A percentile compares a stretch with the other conserved stretches of the same genome.
phyloP scores from a whole-genome alignment of 169 alveolate genomes.

The Eimeria sp. region DNA sequence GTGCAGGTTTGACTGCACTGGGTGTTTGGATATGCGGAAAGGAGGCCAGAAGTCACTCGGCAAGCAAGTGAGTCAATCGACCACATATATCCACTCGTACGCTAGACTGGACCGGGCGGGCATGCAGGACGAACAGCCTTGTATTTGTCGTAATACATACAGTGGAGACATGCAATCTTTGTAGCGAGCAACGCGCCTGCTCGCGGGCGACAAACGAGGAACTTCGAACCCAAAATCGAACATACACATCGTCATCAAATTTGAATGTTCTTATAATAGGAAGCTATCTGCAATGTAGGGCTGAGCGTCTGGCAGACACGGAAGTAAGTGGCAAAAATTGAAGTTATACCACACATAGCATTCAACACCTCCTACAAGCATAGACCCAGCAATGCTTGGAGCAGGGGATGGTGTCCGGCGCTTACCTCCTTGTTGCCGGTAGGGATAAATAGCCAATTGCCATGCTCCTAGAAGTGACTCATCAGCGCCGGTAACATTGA shows the following conservation, averaged over 20 bases:
- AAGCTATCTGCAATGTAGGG: not conserved
- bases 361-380: not conserved
- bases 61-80: not conserved
- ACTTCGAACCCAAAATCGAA: not conserved
- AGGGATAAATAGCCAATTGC: not conserved
- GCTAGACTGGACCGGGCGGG: not conserved
- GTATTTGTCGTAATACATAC: not conserved
- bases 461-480: not conserved
- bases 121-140: constrained; percentile 3
- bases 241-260: not conserved
- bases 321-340: not conserved
- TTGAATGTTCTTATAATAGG: not conserved
- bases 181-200: not conserved
- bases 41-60: not conserved
- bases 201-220: not conserved
- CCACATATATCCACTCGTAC: not conserved
- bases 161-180: not conserved
- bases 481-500: not conserved
- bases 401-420: not conserved
- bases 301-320: not conserved
- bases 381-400: not conserved
- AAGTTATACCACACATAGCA: not conserved
- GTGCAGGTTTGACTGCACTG: not conserved
- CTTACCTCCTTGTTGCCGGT: not conserved
- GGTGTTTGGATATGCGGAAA: not conserved